A percentile compares a stretch with the other conserved stretches of the same genome.
Conservation (phyloP, 768 basidiomycete genomes). For the Psilocybe cubensis region DNA sequence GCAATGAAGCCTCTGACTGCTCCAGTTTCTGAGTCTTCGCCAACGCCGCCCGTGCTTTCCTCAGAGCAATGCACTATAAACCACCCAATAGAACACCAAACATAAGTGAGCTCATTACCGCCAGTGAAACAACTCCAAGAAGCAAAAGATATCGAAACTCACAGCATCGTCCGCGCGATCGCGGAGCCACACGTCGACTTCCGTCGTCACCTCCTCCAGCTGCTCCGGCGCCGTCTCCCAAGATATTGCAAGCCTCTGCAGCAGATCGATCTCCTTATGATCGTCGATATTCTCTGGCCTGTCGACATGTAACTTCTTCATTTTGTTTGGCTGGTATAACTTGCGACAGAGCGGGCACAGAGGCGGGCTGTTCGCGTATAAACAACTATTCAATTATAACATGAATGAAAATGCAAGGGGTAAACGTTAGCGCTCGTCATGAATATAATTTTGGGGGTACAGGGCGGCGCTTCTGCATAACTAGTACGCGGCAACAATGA, state of each 20-base stretch:
- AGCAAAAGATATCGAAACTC: constrained; percentile 32
- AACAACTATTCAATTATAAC: constrained; percentile 46
- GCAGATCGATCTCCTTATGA: constrained; percentile 36
- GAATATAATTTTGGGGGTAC: neutral
- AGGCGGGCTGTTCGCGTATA: constrained; percentile 50
- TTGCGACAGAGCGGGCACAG: constrained; percentile 73
- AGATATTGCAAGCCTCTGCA: constrained; percentile 38
- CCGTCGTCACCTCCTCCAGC: constrained; percentile 40
- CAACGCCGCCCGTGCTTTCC: constrained; percentile 19
- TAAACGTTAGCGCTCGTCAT: neutral
- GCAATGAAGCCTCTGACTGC: neutral
- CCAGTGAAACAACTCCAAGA: constrained; percentile 3
- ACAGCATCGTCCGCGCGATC: constrained; percentile 43
- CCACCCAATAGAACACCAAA: neutral
- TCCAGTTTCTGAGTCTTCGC: constrained; percentile 12
- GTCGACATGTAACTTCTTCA: constrained; percentile 73
- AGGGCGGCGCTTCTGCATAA: neutral
- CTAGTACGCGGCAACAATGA: constrained; percentile 35
- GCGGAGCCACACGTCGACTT: constrained; percentile 57
- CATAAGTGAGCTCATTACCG: no score
- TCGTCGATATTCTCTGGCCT: constrained; percentile 39
- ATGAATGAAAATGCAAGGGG: neutral
- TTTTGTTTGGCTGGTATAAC: constrained; percentile 53
- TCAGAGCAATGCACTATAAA: constrained; percentile 18
- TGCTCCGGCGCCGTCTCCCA: constrained; percentile 45